Base-by-base conservation (phyloP, 2,329 filamentous ascomycete species). In the Trichoderma asperellum region DNA sequence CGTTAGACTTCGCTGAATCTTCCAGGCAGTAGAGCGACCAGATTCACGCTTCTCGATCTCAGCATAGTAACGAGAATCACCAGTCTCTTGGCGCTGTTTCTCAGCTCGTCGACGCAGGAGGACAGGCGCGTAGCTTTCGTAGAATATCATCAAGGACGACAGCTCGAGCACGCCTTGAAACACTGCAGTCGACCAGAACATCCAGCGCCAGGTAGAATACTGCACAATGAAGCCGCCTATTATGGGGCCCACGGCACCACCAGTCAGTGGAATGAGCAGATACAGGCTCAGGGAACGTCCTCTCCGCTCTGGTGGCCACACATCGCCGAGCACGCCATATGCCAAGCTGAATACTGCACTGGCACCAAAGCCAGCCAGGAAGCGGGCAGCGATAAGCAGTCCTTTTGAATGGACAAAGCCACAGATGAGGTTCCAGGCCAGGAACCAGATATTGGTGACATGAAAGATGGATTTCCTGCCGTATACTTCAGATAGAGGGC, bases 331-430 rank as follows among this genome's bases (percentile, higher is more conserved):
- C 6, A 84, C 83, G 5, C 83, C 83, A 6, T 81, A 81, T 4
- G 82, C 82, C 27, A 87, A 77, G 0, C 82, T 77, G 43, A 84
- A 83, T 1, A 82, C 79, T 2, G 81, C 78, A 57, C 81, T 83
- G 0, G 83, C 84, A 1, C 84, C 84, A 21, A 87, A 78, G 0
- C 84, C 84, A 4, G 83, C 79, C 0, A 87, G 71, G 53, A 86
- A 83, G 0, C 85, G 78, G 14, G 81, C 78, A 0, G 78, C 80
- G 12, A 86, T 82, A 2, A 87, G 74, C 7, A 80, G 58, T 6
- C 77, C 76, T 64, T 83, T 79, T 2, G 78, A 76, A 1, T 72
- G 76, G 5, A 83, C 76, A 63, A 82, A 81, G 3, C 82, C 80
- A 68, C 83, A 85, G 2, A 78, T 76, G 8, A 85, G 71, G 71